Percentiles rank a stretch among this genome's conserved stretches.
phyloP scores from a whole-genome alignment of 352 stramenopile genomes.

The Globisporangium perplexum region DNA sequence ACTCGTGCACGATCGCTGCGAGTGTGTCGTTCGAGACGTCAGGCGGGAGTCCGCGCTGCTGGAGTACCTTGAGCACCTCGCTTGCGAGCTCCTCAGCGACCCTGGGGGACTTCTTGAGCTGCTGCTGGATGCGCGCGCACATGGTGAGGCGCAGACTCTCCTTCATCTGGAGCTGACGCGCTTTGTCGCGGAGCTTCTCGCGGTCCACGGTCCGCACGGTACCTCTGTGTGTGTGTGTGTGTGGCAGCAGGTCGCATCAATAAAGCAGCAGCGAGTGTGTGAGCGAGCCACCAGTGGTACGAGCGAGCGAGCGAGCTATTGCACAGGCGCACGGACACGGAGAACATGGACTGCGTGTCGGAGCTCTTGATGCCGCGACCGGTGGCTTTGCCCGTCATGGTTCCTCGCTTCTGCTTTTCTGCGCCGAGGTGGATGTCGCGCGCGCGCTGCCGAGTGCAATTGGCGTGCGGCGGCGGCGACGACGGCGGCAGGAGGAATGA shows the following conservation, averaged over 20 bases:
- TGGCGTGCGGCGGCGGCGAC: no score
- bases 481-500: no score
- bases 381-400: conserved; percentile 37
- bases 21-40: conserved; percentile 40
- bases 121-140: conserved; percentile 69
- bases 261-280: background rate
- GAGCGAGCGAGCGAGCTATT: background rate
- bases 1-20: conserved; percentile 30
- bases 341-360: conserved; percentile 39
- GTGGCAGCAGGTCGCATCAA: background rate
- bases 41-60: conserved; percentile 28
- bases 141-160: conserved; percentile 60
- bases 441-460: no score
- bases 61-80: conserved; percentile 46
- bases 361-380: conserved; percentile 15
- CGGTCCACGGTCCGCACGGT: conserved; percentile 58
- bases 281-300: background rate
- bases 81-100: conserved; percentile 57
- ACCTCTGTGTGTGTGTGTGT: conserved; percentile 17
- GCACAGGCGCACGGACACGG: conserved; percentile 18
- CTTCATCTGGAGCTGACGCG: conserved; percentile 63
- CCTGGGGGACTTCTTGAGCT: conserved; percentile 55
- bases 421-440: background rate
- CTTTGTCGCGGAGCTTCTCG: conserved; percentile 64
- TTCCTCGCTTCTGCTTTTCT: background rate